These are phyloP conservation scores for Jamesozyma gamospora DNA, from an alignment of 805 yeast species.

Conservation along the genomic window DNA sequence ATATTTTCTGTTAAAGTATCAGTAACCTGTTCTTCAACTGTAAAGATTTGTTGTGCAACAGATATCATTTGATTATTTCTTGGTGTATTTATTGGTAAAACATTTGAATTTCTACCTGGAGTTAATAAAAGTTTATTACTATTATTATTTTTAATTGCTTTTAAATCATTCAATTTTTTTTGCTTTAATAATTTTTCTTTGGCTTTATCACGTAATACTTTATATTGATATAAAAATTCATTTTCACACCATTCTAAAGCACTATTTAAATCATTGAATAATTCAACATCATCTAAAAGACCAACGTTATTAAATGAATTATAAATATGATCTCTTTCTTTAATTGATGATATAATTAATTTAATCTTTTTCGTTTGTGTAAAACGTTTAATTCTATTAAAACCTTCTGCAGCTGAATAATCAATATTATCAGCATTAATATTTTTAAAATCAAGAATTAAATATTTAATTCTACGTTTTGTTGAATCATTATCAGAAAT, in stretches of 20 bases:
- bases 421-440: conserved; percentile 67
- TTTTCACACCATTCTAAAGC: conserved; percentile 98
- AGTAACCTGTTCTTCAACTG: conserved; percentile 22
- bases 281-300: conserved; percentile 47
- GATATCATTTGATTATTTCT: conserved; percentile 33
- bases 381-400: conserved; percentile 74
- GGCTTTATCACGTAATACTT: conserved; percentile 26
- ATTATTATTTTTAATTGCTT: background rate
- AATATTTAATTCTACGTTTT: conserved; percentile 59
- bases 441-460: conserved; percentile 75
- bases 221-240: conserved; percentile 48
- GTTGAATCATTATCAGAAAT: conserved; percentile 30
- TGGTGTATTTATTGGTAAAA: conserved; percentile 31
- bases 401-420: conserved; percentile 93
- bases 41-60: conserved; percentile 31
- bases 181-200: conserved; percentile 5
- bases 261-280: conserved; percentile 71
- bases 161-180: background rate
- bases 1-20: conserved; percentile 4
- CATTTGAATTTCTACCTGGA: conserved; percentile 2
- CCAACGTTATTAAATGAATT: conserved; percentile 77
- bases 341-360: conserved; percentile 69
- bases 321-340: conserved; percentile 54
- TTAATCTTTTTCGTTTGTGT: conserved; percentile 58
- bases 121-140: background rate